A percentile compares a stretch with the other conserved stretches of the same genome.
phyloP scores from a whole-genome alignment of 1,284 basidiomycete genomes.

The Xerocomus minutiporus region DNA sequence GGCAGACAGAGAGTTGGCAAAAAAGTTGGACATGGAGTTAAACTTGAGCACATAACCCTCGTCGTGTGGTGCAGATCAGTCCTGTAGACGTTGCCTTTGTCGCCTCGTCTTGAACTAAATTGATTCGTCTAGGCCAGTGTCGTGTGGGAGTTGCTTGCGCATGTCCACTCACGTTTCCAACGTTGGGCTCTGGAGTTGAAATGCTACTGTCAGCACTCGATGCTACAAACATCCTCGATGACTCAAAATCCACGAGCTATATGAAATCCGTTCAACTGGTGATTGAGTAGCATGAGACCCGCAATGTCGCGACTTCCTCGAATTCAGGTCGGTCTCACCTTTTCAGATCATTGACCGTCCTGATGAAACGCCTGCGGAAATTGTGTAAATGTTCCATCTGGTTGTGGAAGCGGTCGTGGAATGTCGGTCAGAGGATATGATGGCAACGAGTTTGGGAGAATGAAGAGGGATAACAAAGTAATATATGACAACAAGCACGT shows the following conservation, averaged over 20 bases:
- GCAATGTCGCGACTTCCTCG: neutral
- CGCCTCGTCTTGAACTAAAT: neutral
- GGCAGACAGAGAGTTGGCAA: conserved; percentile 28
- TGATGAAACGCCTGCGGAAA: neutral
- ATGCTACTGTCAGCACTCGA: too few species aligned
- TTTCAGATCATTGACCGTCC: neutral
- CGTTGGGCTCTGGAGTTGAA: too few species aligned
- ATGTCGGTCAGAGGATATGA: too few species aligned
- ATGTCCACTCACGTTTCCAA: too few species aligned
- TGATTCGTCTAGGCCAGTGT: neutral
- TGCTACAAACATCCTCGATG: too few species aligned
- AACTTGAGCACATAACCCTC: conserved; percentile 15
- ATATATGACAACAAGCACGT: neutral
- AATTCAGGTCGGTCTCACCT: neutral
- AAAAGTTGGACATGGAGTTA: conserved; percentile 30
- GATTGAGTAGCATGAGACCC: neutral
- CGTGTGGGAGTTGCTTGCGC: too few species aligned
- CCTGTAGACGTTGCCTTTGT: neutral
- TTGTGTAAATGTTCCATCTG: too few species aligned
- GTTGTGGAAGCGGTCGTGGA: neutral
- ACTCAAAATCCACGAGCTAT: too few species aligned
- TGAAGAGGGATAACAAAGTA: neutral
- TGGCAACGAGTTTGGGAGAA: too few species aligned
- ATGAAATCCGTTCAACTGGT: too few species aligned
- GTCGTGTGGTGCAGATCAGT: conserved; percentile 6